Conservation (phyloP, 1,139 yeast species). For the Suhomyces ambrosiae region DNA sequence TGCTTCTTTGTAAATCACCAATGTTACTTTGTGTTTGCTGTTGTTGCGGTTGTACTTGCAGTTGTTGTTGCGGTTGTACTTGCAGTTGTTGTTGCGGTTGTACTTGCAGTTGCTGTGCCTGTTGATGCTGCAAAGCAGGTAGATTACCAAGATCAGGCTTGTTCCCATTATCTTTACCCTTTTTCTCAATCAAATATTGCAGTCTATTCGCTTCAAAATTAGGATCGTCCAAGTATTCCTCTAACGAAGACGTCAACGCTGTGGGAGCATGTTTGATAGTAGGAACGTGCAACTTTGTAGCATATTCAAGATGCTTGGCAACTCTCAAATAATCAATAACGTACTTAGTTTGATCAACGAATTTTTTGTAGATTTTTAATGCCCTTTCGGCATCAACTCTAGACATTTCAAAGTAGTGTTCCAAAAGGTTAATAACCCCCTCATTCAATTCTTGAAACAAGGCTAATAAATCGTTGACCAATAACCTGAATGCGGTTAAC, state of each 20-base stretch:
- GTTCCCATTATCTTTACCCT: slow-evolving; percentile 21
- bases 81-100: slow-evolving; percentile 1
- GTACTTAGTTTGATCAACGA: slow-evolving; percentile 83
- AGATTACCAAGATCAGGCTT: neutral
- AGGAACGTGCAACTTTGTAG: slow-evolving; percentile 90
- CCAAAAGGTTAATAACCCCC: slow-evolving; percentile 89
- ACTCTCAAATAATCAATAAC: slow-evolving; percentile 86
- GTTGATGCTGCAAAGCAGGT: neutral
- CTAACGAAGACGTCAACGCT: slow-evolving; percentile 80
- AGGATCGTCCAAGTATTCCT: slow-evolving; percentile 86
- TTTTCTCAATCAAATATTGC: slow-evolving; percentile 70
- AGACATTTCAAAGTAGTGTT: slow-evolving; percentile 92
- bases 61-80: slow-evolving; percentile 18
- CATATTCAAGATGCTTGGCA: slow-evolving; percentile 84
- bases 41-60: slow-evolving; percentile 23
- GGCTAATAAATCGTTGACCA: slow-evolving; percentile 82
- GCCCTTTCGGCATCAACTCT: slow-evolving; percentile 85
- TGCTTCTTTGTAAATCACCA: slow-evolving; percentile 25
- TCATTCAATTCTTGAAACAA: slow-evolving; percentile 89
- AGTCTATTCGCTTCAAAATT: slow-evolving; percentile 78
- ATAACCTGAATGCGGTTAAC: slow-evolving; percentile 78
- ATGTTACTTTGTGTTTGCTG: slow-evolving; percentile 8
- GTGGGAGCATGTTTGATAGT: slow-evolving; percentile 97
- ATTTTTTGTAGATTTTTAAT: slow-evolving; percentile 76
- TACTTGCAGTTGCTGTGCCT: slow-evolving; percentile 1